Evolutionary conservation across 1,284 basidiomycete species (phyloP), one percentile per base, ranked within the genome.

Genomic region (Xerocomus minutiporus): DNA sequence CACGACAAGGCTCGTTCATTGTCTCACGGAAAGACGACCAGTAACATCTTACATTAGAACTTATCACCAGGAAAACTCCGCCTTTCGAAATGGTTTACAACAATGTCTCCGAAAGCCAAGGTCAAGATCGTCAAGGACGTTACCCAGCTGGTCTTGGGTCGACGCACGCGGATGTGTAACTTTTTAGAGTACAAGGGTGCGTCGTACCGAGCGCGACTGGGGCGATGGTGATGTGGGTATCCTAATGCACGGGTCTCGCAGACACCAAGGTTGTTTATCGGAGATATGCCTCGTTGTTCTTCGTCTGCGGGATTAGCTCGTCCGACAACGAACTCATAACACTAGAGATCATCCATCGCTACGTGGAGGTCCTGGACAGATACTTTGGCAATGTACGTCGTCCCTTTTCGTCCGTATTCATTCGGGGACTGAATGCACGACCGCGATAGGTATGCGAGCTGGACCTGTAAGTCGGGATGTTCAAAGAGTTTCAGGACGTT

Each of bases 111-210:
- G 23, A 97, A 98, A 75, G 80, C 80, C 58, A 99, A 99, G 76
- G 84, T 86, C 54, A 99, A 99, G 84, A 98, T 99, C 65, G 91
- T 98, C 62, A 99, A 99, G 77, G 97, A 99, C 71, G 96, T 99
- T 26, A 99, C 97, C 0, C 97, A 99, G 74, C 83, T 99, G 44
- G 97, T 99, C 15, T 82, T 99, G 25, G 94, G 94, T 42, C 83
- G 97, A 43, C 82, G 97, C 59, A 97, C 97, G 48, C 81, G 94
- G 61, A 99, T 99, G 97, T 99, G 96, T 73, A 99, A 99, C 74
- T 94, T 99, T 68, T 74, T 99, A 48, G 97, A 99, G 71, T 99
- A 99, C 80, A 99, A 99, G 77, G 95, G 95, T 93, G 59, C 52
- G 79, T 61, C 31, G 11, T 32, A 13, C 3, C 12, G 0, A 8